Evolutionary conservation across 164 flowering plant species (phyloP), one percentile per base, ranked within the genome.

Genomic region (Stephania cephalantha): DNA sequence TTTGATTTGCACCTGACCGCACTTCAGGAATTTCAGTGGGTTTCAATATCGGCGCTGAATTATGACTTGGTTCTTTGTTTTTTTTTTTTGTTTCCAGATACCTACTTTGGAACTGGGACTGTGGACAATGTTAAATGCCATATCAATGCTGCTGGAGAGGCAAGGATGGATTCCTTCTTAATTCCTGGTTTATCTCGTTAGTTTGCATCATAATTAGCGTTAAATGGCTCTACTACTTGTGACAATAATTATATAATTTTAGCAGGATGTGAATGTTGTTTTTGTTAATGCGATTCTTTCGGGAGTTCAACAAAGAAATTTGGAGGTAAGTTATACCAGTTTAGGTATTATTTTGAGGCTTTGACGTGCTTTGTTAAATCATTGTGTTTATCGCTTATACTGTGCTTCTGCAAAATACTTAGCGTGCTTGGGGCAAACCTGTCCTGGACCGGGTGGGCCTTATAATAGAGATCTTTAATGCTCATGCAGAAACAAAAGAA

Each of bases 401-500:
- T 55, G 70, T 68, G 15, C 66, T 9, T 42, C 25, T 69, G 9
- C 29, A 22, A 52, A 44, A 77, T 78, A 71, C 78, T 35, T 90
- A 95, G 99, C 78, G 89, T 58, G 80, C 77, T 53, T 93, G 93
- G 99, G 95, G 81, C 3, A 90, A 78, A 76, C 96, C 98, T 66
- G 97, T 95, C 58, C 76, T 95, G 79, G 99, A 95, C 71, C 95
- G 96, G 75, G 96, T 95, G 61, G 98, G 94, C 10, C 95, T 95
- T 75, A 95, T 95, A 74, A 95, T 95, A 76, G 96, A 93, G 84
- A 95, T 95, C 78, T 95, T 93, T 70, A 85, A 93, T 87, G 96
- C 99, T 79, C 99, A 95, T 87, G 98, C 99, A 55, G 84, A 87
- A 74, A 90, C 99, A 42, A 95, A 87, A 75, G 99, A 95, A 85